phyloP scores from a whole-genome alignment of 2,329 filamentous ascomycete genomes.

The Didymella arachidicola region DNA sequence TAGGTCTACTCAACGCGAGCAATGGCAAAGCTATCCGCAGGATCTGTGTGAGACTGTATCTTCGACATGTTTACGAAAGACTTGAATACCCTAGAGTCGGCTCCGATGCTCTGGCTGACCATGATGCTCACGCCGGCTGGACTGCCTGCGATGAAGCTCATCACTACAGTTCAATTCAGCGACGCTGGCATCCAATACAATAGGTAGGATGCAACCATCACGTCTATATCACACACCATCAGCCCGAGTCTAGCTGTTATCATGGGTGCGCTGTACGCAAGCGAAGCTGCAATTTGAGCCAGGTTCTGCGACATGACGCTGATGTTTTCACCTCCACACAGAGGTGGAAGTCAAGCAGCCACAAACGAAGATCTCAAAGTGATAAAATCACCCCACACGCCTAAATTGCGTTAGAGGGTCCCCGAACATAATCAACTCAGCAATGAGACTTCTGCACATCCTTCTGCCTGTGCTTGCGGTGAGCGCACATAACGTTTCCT shows the following conservation, averaged over 20 bases:
- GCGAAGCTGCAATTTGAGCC: constrained; percentile 34
- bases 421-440: neutral
- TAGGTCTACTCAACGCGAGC: constrained; percentile 55
- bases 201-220: constrained; percentile 60
- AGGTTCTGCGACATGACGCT: neutral
- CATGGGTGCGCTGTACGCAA: constrained; percentile 42
- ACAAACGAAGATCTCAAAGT: no score
- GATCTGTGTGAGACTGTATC: constrained; percentile 61
- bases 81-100: constrained; percentile 56
- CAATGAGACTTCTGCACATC: neutral
- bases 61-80: constrained; percentile 61
- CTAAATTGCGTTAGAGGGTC: neutral
- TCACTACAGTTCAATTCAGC: constrained; percentile 60
- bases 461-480: neutral
- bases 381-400: neutral
- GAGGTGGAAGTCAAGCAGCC: neutral
- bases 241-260: constrained; percentile 44
- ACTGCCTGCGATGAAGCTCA: constrained; percentile 62
- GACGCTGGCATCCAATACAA: constrained; percentile 55
- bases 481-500: neutral
- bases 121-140: constrained; percentile 67
- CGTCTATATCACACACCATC: constrained; percentile 50
- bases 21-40: constrained; percentile 63
- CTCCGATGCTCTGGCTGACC: constrained; percentile 71
- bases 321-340: constrained; percentile 9